Conservation (phyloP, 192 early-diverging fungal genomes). For the Rhizophagus clarus region DNA sequence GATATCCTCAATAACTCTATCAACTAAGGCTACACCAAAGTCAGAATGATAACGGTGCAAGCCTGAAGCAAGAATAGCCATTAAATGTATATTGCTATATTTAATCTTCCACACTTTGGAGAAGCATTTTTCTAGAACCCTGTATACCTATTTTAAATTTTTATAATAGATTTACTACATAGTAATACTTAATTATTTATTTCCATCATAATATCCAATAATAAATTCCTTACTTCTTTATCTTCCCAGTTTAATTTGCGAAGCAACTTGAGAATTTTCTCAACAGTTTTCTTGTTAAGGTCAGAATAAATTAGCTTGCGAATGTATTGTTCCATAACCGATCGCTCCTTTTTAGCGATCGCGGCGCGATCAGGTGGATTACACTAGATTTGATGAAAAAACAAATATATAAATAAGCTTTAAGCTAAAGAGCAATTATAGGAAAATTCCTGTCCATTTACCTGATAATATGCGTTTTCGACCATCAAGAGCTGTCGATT, state of each 20-base stretch:
- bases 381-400: slow-evolving; percentile 47
- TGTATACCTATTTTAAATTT: slow-evolving; percentile 43
- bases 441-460: slow-evolving; percentile 24
- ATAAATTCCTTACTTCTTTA: slow-evolving; percentile 38
- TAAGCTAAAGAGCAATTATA: slow-evolving; percentile 1
- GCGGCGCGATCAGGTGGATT: slow-evolving; percentile 77
- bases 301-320: slow-evolving; percentile 88
- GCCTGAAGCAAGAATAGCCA: slow-evolving; percentile 79
- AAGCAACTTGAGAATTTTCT: slow-evolving; percentile 66
- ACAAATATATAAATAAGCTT: slow-evolving; percentile 14
- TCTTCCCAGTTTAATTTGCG: slow-evolving; percentile 90
- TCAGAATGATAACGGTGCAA: slow-evolving; percentile 81
- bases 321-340: slow-evolving; percentile 85
- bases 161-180: neutral
- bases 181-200: neutral
- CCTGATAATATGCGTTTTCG: slow-evolving; percentile 90
- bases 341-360: slow-evolving; percentile 67
- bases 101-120: slow-evolving; percentile 94
- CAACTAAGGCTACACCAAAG: slow-evolving; percentile 88
- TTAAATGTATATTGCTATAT: slow-evolving; percentile 79
- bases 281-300: slow-evolving; percentile 71
- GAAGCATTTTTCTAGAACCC: slow-evolving; percentile 75
- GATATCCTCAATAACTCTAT: slow-evolving; percentile 83
- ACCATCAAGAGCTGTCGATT: slow-evolving; percentile 83
- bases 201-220: neutral